Evolutionary conservation across 441 rosid genomes (phyloP).

Genomic region (Lepidium campestre): DNA sequence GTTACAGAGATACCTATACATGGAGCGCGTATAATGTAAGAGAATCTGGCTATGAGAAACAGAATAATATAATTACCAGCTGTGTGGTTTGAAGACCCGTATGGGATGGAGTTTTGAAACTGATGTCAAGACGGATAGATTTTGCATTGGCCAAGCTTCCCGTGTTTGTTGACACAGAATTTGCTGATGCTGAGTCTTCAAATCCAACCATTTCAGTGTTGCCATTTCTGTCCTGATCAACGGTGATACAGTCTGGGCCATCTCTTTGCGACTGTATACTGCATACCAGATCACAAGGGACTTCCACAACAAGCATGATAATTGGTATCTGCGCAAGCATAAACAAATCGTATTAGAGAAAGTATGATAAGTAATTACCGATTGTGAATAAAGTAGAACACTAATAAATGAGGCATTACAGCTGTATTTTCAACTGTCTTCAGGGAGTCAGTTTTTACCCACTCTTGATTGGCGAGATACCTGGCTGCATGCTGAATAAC

Average conservation of each 20-base stretch:
- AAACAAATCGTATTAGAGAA: constrained; percentile 23
- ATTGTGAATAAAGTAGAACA: constrained; percentile 18
- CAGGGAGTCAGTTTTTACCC: constrained; percentile 96
- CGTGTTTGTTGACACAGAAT: constrained; percentile 33
- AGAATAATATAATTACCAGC: constrained; percentile 45
- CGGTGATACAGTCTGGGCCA: constrained; percentile 31
- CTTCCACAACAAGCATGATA: constrained; percentile 95
- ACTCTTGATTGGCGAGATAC: constrained; percentile 98
- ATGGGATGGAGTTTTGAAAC: constrained; percentile 91
- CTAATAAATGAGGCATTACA: constrained; percentile 43
- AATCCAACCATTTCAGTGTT: constrained; percentile 39
- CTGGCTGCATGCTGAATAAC: constrained; percentile 91
- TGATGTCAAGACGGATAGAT: constrained; percentile 87
- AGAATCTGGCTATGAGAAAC: not conserved
- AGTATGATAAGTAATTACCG: constrained; percentile 11
- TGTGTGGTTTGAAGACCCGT: constrained; percentile 95
- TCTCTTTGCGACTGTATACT: constrained; percentile 67
- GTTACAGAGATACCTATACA: not conserved
- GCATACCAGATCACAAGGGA: constrained; percentile 74
- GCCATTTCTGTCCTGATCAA: constrained; percentile 42
- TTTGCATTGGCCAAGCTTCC: constrained; percentile 46
- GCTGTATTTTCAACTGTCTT: constrained; percentile 98
- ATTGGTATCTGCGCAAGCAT: constrained; percentile 70
- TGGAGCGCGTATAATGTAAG: not conserved
- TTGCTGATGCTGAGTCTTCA: constrained; percentile 52